Percentiles rank a stretch among this genome's conserved stretches.
phyloP scores from a whole-genome alignment of 768 basidiomycete genomes.

The Amylocystis lapponica region DNA sequence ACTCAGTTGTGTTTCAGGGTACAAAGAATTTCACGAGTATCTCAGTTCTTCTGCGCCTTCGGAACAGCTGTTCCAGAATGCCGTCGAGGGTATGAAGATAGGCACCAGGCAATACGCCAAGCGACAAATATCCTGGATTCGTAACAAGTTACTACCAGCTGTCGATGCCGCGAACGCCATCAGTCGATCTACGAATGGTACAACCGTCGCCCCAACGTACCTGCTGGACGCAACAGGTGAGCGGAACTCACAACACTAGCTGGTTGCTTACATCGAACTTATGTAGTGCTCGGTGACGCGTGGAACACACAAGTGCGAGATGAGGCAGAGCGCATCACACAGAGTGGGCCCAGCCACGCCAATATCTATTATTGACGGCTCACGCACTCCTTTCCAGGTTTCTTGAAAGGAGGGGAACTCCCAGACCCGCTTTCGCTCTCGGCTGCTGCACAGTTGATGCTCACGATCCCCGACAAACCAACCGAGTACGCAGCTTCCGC shows the following conservation, averaged over 20 bases:
- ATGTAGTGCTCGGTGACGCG: constrained; percentile 42
- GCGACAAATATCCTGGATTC: constrained; percentile 87
- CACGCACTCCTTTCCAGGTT: constrained; percentile 47
- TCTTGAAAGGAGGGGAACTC: constrained; percentile 42
- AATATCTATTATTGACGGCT: too few species aligned
- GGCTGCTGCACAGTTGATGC: constrained; percentile 44
- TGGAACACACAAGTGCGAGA: constrained; percentile 57
- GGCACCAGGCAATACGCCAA: constrained; percentile 91
- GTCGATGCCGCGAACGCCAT: constrained; percentile 41
- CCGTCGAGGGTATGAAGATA: constrained; percentile 75
- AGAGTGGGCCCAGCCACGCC: constrained; percentile 30
- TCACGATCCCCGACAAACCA: constrained; percentile 38
- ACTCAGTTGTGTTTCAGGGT: constrained; percentile 49
- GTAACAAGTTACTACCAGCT: constrained; percentile 81
- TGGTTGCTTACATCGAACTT: too few species aligned
- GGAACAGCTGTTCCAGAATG: constrained; percentile 41
- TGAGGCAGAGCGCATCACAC: constrained; percentile 42
- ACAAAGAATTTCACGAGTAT: constrained; percentile 81
- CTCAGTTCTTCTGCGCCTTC: constrained; percentile 37
- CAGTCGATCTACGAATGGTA: constrained; percentile 12
- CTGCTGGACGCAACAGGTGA: constrained; percentile 66
- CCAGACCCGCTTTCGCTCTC: constrained; percentile 58
- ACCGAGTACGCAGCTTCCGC: constrained; percentile 34
- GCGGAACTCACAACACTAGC: constrained; percentile 14
- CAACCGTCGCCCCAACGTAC: constrained; percentile 40